phyloP scores from a whole-genome alignment of 2,329 filamentous ascomycete genomes.

The Trichoderma sp. region DNA sequence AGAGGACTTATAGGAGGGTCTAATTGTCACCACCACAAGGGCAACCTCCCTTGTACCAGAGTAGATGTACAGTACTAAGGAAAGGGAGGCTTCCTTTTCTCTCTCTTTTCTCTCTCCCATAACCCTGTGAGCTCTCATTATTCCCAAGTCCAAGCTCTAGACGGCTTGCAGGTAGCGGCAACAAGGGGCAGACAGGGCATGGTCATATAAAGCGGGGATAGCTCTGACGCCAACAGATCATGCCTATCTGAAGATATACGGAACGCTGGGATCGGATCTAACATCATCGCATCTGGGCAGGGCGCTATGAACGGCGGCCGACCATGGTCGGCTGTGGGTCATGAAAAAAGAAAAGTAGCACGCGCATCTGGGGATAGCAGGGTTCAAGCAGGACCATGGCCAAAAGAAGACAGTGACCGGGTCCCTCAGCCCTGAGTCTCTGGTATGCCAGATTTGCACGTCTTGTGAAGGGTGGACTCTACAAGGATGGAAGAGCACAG shows the following conservation, averaged over 20 bases:
- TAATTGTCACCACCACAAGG: constrained; percentile 16
- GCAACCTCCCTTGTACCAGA: constrained; percentile 29
- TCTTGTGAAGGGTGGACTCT: constrained; percentile 13
- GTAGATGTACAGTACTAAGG: constrained; percentile 15
- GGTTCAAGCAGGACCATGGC: constrained; percentile 22
- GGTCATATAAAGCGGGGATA: constrained; percentile 9
- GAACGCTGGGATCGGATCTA: constrained; percentile 21
- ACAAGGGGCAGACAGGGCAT: constrained; percentile 18
- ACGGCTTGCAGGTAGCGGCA: constrained; percentile 16
- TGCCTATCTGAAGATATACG: constrained; percentile 8
- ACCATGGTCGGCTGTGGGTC: constrained; percentile 22
- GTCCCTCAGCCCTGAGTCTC: constrained; percentile 19
- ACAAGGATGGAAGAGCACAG: constrained; percentile 19
- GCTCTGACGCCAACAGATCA: constrained; percentile 22
- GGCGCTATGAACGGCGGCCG: constrained; percentile 19
- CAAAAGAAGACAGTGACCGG: background rate
- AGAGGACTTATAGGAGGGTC: constrained; percentile 9
- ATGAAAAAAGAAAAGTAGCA: constrained; percentile 21
- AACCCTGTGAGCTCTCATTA: background rate
- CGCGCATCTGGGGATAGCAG: constrained; percentile 27
- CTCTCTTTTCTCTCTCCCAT: background rate
- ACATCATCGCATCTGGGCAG: constrained; percentile 17
- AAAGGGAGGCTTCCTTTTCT: background rate
- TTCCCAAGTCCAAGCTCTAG: constrained; percentile 18
- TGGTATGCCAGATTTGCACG: constrained; percentile 30